Base-by-base conservation (phyloP, 179 eudicot species). In the Silene vulgaris region DNA sequence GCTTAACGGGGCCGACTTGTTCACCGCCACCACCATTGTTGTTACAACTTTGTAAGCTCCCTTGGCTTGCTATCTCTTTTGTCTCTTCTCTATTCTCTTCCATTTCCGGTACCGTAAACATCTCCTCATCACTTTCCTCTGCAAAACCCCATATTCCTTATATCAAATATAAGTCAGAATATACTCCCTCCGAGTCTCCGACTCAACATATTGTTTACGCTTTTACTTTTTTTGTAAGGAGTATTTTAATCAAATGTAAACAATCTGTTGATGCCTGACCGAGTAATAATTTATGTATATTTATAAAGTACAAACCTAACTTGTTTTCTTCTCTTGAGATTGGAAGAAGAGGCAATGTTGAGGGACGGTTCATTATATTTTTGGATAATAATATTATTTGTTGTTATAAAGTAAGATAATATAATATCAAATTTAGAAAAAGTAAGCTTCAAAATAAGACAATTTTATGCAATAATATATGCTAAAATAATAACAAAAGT, bases 91-190 rank as follows among this genome's bases (percentile, higher is more conserved):
- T 32, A 19, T 26, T 37, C 11, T 54, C 77, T 62, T 84, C 88
- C 77, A 86, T 29, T 54, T 84, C 84, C 13, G 89, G 89, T 60
- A 86, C 89, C 79, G 77, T 86, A 50, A 86, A 86, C 74, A 84
- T 14, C 71, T 86, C 89, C 35, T 86, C 89, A 74, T 86, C 89
- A 71, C 89, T 86, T 8, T 86, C 89, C 26, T 86, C 82, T 79
- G 65, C 76, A 75, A 32, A 50, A 50, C 4, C 57, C 57, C n/a
- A 0, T 14, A 50, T 13, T 50, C n/a, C 0, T 50, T 14, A 2
- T 12, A 50, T 50, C 16, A 50, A 6, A 50, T 50, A 9, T 48
- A 48, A 1, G 3, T 48, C 54, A 48, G 0, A 35, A 48, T 11
- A 48, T 48, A 48, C 16, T 11, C 14, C 32, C 32, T 29, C 32